A percentile compares a stretch with the other conserved stretches of the same genome.
phyloP scores from a whole-genome alignment of 495 filamentous ascomycete genomes.

The Penicillium canariense region DNA sequence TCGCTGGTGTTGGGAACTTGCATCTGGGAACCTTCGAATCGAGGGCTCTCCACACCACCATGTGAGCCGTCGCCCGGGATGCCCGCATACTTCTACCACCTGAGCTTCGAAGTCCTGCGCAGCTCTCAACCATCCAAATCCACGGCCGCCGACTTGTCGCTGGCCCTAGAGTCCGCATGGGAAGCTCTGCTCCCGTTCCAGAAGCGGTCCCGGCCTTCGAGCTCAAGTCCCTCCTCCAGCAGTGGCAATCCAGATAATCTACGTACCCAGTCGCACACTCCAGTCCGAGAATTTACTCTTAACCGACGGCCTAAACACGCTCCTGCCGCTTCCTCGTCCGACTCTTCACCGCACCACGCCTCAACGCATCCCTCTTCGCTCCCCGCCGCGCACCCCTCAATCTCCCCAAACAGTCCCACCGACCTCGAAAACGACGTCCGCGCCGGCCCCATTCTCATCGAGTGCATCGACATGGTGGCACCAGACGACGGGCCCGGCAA shows the following conservation, averaged over 20 bases:
- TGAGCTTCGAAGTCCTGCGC: constrained; percentile 72
- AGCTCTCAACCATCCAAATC: constrained; percentile 47
- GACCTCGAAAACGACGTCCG: constrained; percentile 55
- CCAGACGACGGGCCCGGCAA: constrained; percentile 22
- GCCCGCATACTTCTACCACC: constrained; percentile 90
- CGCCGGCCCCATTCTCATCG: constrained; percentile 59
- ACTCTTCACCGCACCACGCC: not conserved
- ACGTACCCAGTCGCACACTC: not conserved
- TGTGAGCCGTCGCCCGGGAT: constrained; percentile 47
- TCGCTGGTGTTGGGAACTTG: too few relatives aligned
- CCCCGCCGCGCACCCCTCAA: constrained; percentile 11
- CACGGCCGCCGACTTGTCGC: constrained; percentile 4
- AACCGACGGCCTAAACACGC: constrained; percentile 2
- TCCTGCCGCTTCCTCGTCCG: not conserved
- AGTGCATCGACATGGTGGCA: constrained; percentile 66
- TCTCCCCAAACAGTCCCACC: constrained; percentile 4
- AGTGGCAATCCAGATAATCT: not conserved
- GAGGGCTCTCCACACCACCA: constrained; percentile 5
- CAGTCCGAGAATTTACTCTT: not conserved
- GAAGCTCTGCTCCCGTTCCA: constrained; percentile 46
- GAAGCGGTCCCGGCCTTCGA: constrained; percentile 22
- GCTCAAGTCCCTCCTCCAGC: constrained; percentile 8
- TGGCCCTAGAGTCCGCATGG: constrained; percentile 37
- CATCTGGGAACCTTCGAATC: not conserved
- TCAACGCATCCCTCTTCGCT: constrained; percentile 4